Percentiles rank a stretch among this genome's conserved stretches.
phyloP scores from a whole-genome alignment of 1,139 yeast genomes.

The Candida sp. region DNA sequence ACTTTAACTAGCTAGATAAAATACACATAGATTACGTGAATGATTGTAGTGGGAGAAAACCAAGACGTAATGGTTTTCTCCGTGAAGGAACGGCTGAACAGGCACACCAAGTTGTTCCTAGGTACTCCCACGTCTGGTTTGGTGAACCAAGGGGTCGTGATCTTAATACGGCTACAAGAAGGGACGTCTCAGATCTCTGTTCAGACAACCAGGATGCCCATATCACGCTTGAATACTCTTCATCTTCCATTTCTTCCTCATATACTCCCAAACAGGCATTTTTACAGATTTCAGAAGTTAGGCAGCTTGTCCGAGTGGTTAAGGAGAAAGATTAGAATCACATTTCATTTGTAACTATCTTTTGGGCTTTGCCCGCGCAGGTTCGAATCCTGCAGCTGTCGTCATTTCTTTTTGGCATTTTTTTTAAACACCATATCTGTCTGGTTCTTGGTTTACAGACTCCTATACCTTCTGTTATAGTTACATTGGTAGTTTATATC shows the following conservation, averaged over 20 bases:
- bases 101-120: too few species aligned
- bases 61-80: too few species aligned
- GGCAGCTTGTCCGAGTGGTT: conserved; percentile 64
- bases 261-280: too few species aligned
- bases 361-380: conserved; percentile 66
- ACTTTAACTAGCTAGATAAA: conserved; percentile 52
- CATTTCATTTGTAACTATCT: conserved; percentile 25
- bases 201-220: too few species aligned
- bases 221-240: too few species aligned
- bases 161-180: too few species aligned
- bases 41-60: too few species aligned
- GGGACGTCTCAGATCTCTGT: too few species aligned
- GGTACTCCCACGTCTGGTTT: too few species aligned
- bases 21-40: background rate
- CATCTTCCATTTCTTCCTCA: too few species aligned
- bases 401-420: conserved; percentile 26
- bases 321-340: conserved; percentile 58
- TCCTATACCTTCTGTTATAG: background rate
- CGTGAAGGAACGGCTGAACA: too few species aligned
- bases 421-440: background rate
- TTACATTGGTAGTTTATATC: background rate
- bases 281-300: background rate
- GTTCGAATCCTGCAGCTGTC: conserved; percentile 65
- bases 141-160: too few species aligned
- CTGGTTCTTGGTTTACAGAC: background rate